Percentiles rank a stretch among this genome's conserved stretches.
Conservation (phyloP, 2,329 filamentous ascomycete species). For the Nemania sp. region DNA sequence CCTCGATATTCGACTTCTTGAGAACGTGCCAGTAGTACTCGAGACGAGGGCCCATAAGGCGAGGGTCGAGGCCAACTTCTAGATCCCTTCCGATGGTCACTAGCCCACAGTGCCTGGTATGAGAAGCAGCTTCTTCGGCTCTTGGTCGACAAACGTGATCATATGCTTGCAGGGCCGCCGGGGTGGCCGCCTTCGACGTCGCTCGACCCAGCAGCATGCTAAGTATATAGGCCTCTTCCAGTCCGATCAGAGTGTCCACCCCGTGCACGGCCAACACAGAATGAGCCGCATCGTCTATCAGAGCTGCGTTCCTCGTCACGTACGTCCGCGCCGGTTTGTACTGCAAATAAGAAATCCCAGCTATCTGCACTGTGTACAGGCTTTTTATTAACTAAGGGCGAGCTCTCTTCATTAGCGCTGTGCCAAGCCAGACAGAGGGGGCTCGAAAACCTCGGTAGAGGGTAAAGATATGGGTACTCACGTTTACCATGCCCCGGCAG, state of each 20-base stretch:
- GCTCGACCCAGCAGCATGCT: conserved; percentile 34
- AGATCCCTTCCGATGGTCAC: conserved; percentile 32
- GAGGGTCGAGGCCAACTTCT: conserved; percentile 30
- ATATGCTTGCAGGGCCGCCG: conserved; percentile 37
- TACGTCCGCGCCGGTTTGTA: conserved; percentile 33
- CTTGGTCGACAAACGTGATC: conserved; percentile 38
- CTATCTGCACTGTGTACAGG: conserved; percentile 40
- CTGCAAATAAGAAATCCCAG: conserved; percentile 37
- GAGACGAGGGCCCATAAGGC: conserved; percentile 26
- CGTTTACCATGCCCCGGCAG: conserved; percentile 38
- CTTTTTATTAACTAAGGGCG: conserved; percentile 36
- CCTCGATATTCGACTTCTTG: conserved; percentile 28
- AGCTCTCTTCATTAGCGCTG: conserved; percentile 3
- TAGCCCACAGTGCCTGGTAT: conserved; percentile 28
- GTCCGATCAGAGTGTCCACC: conserved; percentile 24
- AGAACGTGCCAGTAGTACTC: conserved; percentile 30
- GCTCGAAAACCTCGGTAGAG: background rate
- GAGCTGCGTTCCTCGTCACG: conserved; percentile 30
- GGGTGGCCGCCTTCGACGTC: conserved; percentile 29
- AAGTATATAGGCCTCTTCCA: conserved; percentile 39
- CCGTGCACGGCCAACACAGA: conserved; percentile 33
- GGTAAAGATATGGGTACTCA: conserved; percentile 25
- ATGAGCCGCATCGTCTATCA: conserved; percentile 38
- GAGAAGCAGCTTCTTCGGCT: conserved; percentile 31
- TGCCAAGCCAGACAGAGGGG: background rate